phyloP scores from a whole-genome alignment of 1,284 basidiomycete species.

The Irpex sp. region DNA sequence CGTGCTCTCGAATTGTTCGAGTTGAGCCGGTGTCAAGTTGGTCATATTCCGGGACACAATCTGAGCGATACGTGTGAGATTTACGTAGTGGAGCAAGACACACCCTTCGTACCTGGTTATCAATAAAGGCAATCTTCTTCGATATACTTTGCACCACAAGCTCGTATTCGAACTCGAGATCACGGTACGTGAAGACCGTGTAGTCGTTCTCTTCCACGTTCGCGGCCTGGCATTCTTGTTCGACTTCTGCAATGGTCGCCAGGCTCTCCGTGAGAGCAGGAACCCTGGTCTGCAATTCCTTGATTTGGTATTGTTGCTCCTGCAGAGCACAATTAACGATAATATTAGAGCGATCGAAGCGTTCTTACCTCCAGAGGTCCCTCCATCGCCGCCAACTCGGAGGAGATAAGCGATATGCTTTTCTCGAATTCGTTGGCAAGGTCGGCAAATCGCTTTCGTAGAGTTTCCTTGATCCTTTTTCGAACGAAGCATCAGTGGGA shows the following conservation, averaged over 20 bases:
- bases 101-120: conserved; percentile 73
- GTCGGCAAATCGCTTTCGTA: conserved; percentile 80
- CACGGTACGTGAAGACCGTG: conserved; percentile 87
- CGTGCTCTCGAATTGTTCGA: conserved; percentile 96
- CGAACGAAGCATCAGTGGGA: too few relatives aligned
- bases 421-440: conserved; percentile 83
- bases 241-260: conserved; percentile 50
- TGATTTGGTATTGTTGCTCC: conserved; percentile 51
- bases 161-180: conserved; percentile 87
- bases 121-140: conserved; percentile 92
- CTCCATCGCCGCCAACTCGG: conserved; percentile 70
- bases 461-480: conserved; percentile 79
- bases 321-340: conserved; percentile 17
- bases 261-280: conserved; percentile 56
- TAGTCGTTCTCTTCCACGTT: conserved; percentile 98
- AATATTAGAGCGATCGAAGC: conserved; percentile 14
- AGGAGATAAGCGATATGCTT: conserved; percentile 65
- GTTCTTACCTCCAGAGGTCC: conserved; percentile 70
- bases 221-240: conserved; percentile 79
- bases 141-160: conserved; percentile 76
- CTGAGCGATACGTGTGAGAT: conserved; percentile 11
- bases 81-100: neutral
- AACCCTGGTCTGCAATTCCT: conserved; percentile 58
- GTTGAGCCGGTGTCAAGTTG: conserved; percentile 89
- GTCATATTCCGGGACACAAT: conserved; percentile 90